Percentiles rank a stretch among this genome's conserved stretches.
These are phyloP conservation scores for Penicillium silybi DNA, from an alignment of 495 filamentous ascomycete genomes.

Conservation along the genomic window DNA sequence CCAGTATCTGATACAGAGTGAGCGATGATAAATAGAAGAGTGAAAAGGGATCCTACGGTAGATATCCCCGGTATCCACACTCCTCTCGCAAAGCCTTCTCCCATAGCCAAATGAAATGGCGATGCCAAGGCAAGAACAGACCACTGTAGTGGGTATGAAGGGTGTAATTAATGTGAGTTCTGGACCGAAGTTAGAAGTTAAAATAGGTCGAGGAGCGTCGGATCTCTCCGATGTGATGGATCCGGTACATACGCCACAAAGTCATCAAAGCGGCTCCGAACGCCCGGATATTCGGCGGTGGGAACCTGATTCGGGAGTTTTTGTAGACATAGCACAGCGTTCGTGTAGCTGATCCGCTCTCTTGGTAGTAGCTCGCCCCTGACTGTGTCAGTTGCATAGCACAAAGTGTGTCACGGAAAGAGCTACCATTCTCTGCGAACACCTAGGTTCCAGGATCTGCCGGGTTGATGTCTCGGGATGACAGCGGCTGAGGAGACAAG, in stretches of 20 bases:
- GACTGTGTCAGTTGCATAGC: neutral
- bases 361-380: constrained; percentile 38
- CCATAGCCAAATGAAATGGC: constrained; percentile 56
- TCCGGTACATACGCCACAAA: constrained; percentile 46
- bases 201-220: neutral
- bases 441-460: neutral
- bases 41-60: constrained; percentile 20
- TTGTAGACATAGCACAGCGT: constrained; percentile 46
- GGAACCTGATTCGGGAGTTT: constrained; percentile 38
- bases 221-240: neutral
- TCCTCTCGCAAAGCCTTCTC: constrained; percentile 63
- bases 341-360: constrained; percentile 41
- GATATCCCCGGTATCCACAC: constrained; percentile 59
- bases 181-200: constrained; percentile 20
- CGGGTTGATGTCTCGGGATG: neutral
- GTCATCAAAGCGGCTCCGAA: constrained; percentile 49
- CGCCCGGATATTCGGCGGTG: constrained; percentile 43
- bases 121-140: constrained; percentile 63
- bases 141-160: constrained; percentile 30
- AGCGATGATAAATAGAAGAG: neutral
- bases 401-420: neutral
- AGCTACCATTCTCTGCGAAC: constrained; percentile 1
- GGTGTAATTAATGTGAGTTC: constrained; percentile 48
- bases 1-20: constrained; percentile 38
- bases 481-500: neutral